phyloP scores from a whole-genome alignment of 352 stramenopile species.

The Globisporangium alternatum region DNA sequence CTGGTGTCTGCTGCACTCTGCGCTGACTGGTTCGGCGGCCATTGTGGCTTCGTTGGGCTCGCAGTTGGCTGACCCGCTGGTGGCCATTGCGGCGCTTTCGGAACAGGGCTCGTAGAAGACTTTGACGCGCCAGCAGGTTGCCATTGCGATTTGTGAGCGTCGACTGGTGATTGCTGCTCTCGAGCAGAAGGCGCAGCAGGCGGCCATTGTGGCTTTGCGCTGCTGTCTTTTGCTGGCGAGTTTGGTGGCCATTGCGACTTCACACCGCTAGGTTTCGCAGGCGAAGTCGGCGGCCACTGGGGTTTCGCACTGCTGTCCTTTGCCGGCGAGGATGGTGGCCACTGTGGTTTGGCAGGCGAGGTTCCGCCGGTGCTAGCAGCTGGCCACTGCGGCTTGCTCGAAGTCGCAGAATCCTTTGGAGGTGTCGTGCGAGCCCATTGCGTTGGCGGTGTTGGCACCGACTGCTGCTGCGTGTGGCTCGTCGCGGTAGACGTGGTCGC shows the following conservation, averaged over 20 bases:
- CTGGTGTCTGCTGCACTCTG: conserved; percentile 14
- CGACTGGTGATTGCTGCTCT: not conserved
- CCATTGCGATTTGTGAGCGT: conserved; percentile 22
- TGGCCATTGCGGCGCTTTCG: conserved; percentile 14
- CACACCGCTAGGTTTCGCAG: conserved; percentile 4
- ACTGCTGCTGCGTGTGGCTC: not conserved
- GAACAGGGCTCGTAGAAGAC: conserved; percentile 2
- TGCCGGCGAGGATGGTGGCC: conserved; percentile 22
- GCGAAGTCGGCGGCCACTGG: conserved; percentile 23
- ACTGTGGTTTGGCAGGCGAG: conserved; percentile 26
- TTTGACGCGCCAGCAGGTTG: conserved; percentile 29
- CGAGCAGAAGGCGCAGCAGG: conserved; percentile 19
- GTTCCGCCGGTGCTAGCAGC: conserved; percentile 12
- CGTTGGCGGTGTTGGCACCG: conserved; percentile 1
- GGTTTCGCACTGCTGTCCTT: conserved; percentile 20
- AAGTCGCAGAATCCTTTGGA: conserved; percentile 20
- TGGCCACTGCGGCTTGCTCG: conserved; percentile 57
- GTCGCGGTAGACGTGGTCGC: not conserved
- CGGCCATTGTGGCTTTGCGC: conserved; percentile 34
- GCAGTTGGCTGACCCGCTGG: conserved; percentile 10
- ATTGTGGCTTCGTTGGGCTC: conserved; percentile 36
- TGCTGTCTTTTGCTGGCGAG: conserved; percentile 13
- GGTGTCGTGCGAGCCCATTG: conserved; percentile 13
- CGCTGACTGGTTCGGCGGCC: conserved; percentile 28
- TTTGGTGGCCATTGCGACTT: conserved; percentile 43